Conservation (phyloP, 768 basidiomycete genomes). For the Rhodotorula toruloides region DNA sequence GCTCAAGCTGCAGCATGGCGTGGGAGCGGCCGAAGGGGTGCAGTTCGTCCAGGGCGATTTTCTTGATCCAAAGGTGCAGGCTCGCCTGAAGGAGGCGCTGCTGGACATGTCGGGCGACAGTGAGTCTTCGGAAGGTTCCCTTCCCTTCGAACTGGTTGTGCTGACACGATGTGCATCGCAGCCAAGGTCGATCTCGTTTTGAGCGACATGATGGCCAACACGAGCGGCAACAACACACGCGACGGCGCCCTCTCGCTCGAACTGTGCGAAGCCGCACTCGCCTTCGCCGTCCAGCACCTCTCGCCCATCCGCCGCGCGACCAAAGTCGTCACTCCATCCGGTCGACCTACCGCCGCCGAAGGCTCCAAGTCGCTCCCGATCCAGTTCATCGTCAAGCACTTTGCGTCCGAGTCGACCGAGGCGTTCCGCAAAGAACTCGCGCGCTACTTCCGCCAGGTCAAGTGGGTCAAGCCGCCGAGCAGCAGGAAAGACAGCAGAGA, state of each 20-base stretch:
- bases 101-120: not conserved
- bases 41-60: conserved; percentile 73
- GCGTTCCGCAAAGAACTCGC: conserved; percentile 27
- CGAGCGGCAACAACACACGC: conserved; percentile 61
- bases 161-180: too few relatives aligned
- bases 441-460: conserved; percentile 61
- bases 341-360: not conserved
- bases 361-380: conserved; percentile 1
- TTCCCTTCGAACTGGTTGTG: too few relatives aligned
- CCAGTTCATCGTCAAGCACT: conserved; percentile 23
- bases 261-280: conserved; percentile 67
- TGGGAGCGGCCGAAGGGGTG: conserved; percentile 58
- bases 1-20: conserved; percentile 59
- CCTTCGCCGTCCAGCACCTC: conserved; percentile 56
- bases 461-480: conserved; percentile 71
- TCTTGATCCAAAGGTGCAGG: conserved; percentile 55
- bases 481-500: conserved; percentile 74
- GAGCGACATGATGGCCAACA: conserved; percentile 85
- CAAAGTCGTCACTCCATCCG: not conserved
- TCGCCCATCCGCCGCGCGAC: conserved; percentile 54
- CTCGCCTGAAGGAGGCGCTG: conserved; percentile 48
- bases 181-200: conserved; percentile 66
- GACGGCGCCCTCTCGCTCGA: conserved; percentile 68
- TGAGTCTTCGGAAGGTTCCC: too few relatives aligned
- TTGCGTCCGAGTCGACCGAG: conserved; percentile 17